Evolutionary conservation across 2,329 filamentous ascomycete genomes (phyloP), one percentile per base, ranked within the genome.

Genomic region (Colletotrichum tamarilloi): DNA sequence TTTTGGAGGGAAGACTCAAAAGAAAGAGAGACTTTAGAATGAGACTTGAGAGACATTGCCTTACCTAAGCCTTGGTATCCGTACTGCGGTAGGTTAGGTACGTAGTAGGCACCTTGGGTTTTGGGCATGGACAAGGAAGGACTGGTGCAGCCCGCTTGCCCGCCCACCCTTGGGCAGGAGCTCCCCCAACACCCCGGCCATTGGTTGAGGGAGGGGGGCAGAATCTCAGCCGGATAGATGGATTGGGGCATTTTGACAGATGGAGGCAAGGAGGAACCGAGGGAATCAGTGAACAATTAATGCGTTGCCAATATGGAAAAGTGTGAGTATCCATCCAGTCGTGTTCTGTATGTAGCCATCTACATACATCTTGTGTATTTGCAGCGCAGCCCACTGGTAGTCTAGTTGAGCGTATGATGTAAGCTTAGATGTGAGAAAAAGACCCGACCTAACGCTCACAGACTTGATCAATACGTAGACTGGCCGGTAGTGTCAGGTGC

Each of bases 151-250:
- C 70, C 67, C 66, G 66, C 70, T 64, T 53, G 32, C 52, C 67
- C 67, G 52, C 59, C 57, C 55, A 59, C 38, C 68, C 53, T 60
- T 62, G 58, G 35, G 62, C 64, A 67, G 32, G 57, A 75, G 70
- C 74, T 77, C 75, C 77, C 77, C 77, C 77, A 79, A 79, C 77
- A 76, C 74, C 76, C 76, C 76, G 76, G 77, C 71, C 65, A 77
- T 75, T 77, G 72, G 76, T 65, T 71, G 68, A 73, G 74, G 46
- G 60, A 59, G 56, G 56, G 81, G 81, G 46, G 76, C 30, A 62
- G 30, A 38, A 42, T 55, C 42, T 49, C 38, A 30, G 67, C 57
- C 60, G 56, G 72, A 66, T 22, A 30, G 49, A 58, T 72, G 62
- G 71, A 62, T 46, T 53, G 32, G 65, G 30, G 12, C 42, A 58